Evolutionary conservation across 164 flowering plant species (phyloP), one percentile per base, ranked within the genome.

Genomic region (Macadamia integrifolia): DNA sequence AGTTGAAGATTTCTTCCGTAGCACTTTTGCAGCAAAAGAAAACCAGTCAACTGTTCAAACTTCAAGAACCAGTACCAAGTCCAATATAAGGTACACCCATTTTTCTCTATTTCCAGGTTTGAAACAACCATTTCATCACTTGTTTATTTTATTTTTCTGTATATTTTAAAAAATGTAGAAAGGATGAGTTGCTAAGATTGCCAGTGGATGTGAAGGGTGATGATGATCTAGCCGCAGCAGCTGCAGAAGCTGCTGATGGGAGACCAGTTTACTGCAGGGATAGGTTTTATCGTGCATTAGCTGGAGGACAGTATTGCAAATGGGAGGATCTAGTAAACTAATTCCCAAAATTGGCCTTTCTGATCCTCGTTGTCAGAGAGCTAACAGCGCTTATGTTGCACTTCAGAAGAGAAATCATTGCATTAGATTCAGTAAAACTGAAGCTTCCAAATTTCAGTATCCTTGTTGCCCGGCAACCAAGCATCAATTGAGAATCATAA

Each of bases 241-340:
- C 97, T 63, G 97, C 98, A 35, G 86, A 89, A 76, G 97, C 98
- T 66, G 98, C 98, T 31, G 96, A 88, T 76, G 96, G 97, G 68
- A 87, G 98, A 80, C 97, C 98, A 35, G 97, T 93, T 60, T 93
- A 93, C 80, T 89, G 97, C 82, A 86, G 98, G 67, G 95, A 94
- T 71, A 83, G 98, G 75, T 90, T 60, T 70, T 89, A 93, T 58
- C 92, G 96, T 32, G 97, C 97, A 78, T 80, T 94, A 71, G 98
- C 98, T 23, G 98, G 98, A 48, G 97, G 96, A 6, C 98, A 93
- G 66, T 91, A 93, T 77, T 91, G 97, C 94, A 93, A 90, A 82
- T 91, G 97, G 97, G 96, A 91, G 31, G 98, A 91, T 79, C 84
- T 91, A 56, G 50, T 89, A 3, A 87, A 91, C 71, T 87, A 76